Evolutionary conservation across 371 early-diverging fungal genomes (phyloP).

Genomic region (Umbelopsis sp.): DNA sequence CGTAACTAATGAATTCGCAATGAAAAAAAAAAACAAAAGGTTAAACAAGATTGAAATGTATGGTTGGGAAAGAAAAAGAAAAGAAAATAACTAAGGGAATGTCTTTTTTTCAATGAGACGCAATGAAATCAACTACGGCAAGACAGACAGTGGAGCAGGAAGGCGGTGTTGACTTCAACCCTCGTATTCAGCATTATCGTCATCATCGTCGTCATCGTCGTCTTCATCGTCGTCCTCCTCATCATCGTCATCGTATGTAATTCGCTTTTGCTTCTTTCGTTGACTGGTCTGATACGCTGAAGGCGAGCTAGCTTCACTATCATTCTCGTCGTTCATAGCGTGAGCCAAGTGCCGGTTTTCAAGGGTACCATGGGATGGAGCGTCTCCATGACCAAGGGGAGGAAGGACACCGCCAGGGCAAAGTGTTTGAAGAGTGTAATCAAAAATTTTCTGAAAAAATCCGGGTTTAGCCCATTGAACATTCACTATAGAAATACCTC

Average conservation of each 20-base stretch:
- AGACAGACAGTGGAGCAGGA: too few relatives aligned
- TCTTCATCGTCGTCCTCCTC: slow-evolving; percentile 39
- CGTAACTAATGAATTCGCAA: slow-evolving; percentile 4
- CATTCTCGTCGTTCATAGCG: slow-evolving; percentile 1
- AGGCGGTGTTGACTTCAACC: neutral
- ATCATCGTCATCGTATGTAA: slow-evolving; percentile 37
- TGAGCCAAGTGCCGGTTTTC: slow-evolving; percentile 3
- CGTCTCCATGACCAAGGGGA: slow-evolving; percentile 12
- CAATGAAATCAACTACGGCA: too few relatives aligned
- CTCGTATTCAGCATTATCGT: slow-evolving; percentile 10
- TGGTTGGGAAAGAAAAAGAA: neutral
- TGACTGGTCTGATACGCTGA: slow-evolving; percentile 22
- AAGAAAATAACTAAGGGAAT: neutral
- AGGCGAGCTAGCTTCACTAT: neutral
- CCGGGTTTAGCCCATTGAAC: too few relatives aligned
- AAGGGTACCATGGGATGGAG: neutral
- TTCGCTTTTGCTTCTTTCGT: slow-evolving; percentile 37
- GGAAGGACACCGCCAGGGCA: slow-evolving; percentile 50
- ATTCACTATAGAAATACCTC: too few relatives aligned
- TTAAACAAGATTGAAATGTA: neutral
- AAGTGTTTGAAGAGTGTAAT: slow-evolving; percentile 41
- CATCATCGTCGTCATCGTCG: slow-evolving; percentile 28
- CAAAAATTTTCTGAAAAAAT: slow-evolving; percentile 33
- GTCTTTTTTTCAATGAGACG: neutral
- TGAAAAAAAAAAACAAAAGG: neutral